These are phyloP conservation scores for Trichoderma hamatum DNA, from an alignment of 2,329 filamentous ascomycete species.

Conservation along the genomic window DNA sequence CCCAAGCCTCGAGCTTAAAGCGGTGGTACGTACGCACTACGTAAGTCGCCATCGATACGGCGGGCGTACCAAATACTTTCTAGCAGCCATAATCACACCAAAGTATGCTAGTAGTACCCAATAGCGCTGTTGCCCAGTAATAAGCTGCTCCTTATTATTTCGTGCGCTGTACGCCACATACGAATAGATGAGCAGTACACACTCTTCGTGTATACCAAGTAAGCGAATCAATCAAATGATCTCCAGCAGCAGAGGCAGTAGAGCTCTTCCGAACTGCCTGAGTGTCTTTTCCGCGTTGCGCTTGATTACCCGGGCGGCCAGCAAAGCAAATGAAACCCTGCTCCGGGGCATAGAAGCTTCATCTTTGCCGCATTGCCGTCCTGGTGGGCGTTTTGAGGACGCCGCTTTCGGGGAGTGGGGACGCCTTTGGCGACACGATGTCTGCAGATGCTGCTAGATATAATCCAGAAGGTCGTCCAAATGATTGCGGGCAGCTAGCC, in stretches of 20 bases:
- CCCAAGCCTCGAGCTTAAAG: neutral
- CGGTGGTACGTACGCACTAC: slow-evolving; percentile 8
- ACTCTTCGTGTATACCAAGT: neutral
- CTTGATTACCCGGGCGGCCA: neutral
- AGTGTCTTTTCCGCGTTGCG: neutral
- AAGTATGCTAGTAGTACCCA: neutral
- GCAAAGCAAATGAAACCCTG: slow-evolving; percentile 12
- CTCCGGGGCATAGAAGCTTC: neutral
- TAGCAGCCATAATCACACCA: neutral
- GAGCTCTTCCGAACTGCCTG: neutral
- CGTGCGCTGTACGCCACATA: neutral
- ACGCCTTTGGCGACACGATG: neutral
- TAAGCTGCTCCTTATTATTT: neutral
- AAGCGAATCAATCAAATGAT: neutral
- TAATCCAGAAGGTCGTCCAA: slow-evolving; percentile 11
- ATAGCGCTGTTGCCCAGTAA: neutral
- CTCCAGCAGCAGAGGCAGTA: neutral
- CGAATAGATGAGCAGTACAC: neutral
- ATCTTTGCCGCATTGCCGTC: slow-evolving; percentile 19
- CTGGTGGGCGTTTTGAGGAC: neutral
- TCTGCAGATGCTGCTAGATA: neutral
- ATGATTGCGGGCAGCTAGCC: neutral
- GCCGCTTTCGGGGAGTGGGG: slow-evolving; percentile 12
- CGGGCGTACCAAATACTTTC: neutral
- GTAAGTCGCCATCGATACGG: slow-evolving; percentile 5